Evolutionary conservation across 169 alveolate genomes (phyloP).

Genomic region (Plasmodium vivax): DNA sequence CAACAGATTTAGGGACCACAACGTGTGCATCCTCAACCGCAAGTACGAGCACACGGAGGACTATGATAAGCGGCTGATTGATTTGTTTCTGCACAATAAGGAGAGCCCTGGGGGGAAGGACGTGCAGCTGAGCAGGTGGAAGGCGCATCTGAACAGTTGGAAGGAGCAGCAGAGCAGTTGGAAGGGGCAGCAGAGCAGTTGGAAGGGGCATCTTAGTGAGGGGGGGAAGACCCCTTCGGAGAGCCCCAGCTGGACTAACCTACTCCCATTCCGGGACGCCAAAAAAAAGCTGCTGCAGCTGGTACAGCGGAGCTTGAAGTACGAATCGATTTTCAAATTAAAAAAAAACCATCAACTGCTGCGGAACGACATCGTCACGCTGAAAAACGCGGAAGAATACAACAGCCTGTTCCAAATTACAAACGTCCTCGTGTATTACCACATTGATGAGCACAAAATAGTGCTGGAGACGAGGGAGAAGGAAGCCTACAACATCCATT

Average conservation of each 20-base stretch:
- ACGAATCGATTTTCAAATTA: constrained; percentile 42
- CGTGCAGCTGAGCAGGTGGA: not conserved
- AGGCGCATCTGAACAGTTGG: not conserved
- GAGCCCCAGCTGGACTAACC: not conserved
- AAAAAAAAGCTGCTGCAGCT: not conserved
- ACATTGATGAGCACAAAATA: constrained; percentile 22
- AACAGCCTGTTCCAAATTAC: constrained; percentile 32
- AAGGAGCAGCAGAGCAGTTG: not conserved
- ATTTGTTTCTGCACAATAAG: constrained; percentile 23
- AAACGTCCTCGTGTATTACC: constrained; percentile 45
- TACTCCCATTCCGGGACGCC: not conserved
- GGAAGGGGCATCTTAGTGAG: not conserved
- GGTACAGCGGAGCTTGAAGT: constrained; percentile 13
- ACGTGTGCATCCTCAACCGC: constrained; percentile 31
- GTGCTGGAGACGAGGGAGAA: constrained; percentile 44
- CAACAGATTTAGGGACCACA: constrained; percentile 16
- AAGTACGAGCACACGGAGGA: not conserved
- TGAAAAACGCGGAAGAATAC: constrained; percentile 18
- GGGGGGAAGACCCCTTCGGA: not conserved
- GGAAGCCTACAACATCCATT: constrained; percentile 16
- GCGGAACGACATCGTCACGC: constrained; percentile 44
- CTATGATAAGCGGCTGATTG: constrained; percentile 32
- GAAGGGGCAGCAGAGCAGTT: not conserved
- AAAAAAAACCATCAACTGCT: constrained; percentile 12
- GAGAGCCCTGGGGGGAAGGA: not conserved